Evolutionary conservation across 139 green algal genomes (phyloP), one percentile per base, ranked within the genome.

Genomic region (Tetratostichococcus sp.): DNA sequence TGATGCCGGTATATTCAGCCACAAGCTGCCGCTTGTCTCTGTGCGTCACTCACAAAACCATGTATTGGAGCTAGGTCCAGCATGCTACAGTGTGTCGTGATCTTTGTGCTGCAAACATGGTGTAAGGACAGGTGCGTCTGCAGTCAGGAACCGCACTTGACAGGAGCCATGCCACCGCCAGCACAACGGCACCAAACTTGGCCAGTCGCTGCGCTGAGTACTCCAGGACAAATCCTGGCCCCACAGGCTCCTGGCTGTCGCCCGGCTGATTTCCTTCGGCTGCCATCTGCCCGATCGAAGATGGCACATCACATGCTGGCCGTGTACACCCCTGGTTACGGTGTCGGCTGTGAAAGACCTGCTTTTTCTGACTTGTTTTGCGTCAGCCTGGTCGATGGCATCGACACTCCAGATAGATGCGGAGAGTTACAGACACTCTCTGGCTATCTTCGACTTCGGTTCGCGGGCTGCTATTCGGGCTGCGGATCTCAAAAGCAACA

Each of bases 21-120:
- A 65, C 30, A 82, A 35, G 35, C 30, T 75, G 2, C 65, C n/a
- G 76, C 78, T 87, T 2, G 78, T 85, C 31, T 70, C 83, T 88
- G 80, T 66, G 67, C 8, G 26, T 6, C 22, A 58, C 1, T 50
- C 28, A 32, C 26, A 11, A 22, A 50, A 6, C 43, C 39, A n/a
- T n/a, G n/a, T n/a, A 50, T 14, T 50, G 39, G 39, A 22, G 39
- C 39, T 50, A n/a, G n/a, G n/a, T n/a, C n/a, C n/a, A n/a, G n/a
- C n/a, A n/a, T n/a, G n/a, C n/a, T n/a, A n/a, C n/a, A n/a, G n/a
- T n/a, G n/a, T n/a, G n/a, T n/a, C n/a, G n/a, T n/a, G n/a, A n/a
- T n/a, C n/a, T n/a, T n/a, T n/a, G n/a, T n/a, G n/a, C n/a, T n/a
- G n/a, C n/a, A n/a, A n/a, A n/a, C n/a, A n/a, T n/a, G 25, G 2